These are phyloP conservation scores for Penicillium sp. DNA, from an alignment of 2,329 filamentous ascomycete genomes.

Conservation along the genomic window DNA sequence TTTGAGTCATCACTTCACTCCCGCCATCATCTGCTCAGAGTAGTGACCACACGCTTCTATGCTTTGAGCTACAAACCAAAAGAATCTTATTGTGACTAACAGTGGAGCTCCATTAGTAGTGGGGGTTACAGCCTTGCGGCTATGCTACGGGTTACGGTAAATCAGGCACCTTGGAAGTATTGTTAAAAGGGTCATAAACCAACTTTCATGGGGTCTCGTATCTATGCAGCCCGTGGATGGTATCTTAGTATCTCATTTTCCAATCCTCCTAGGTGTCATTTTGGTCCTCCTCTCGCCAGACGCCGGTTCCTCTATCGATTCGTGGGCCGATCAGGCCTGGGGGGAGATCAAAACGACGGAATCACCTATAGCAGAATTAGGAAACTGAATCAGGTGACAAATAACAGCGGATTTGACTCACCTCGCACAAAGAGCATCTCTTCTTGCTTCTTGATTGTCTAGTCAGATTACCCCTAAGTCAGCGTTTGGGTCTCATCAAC, in stretches of 20 bases:
- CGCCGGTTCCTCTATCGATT: constrained; percentile 18
- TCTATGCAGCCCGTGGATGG: constrained; percentile 20
- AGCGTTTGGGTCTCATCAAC: constrained; percentile 4
- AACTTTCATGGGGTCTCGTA: constrained; percentile 22
- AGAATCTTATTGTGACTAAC: constrained; percentile 11
- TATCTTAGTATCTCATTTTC: constrained; percentile 18
- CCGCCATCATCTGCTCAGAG: background rate
- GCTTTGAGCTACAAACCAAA: background rate
- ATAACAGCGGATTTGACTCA: constrained; percentile 43
- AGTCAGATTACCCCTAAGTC: constrained; percentile 1
- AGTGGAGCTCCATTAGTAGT: background rate
- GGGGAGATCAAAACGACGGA: constrained; percentile 73
- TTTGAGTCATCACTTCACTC: constrained; percentile 25
- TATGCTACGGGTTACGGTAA: background rate
- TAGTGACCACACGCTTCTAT: background rate
- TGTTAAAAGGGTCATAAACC: constrained; percentile 13
- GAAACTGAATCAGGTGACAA: constrained; percentile 6
- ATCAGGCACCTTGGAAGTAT: background rate
- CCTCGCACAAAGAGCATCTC: constrained; percentile 99
- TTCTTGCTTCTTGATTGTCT: constrained; percentile 95
- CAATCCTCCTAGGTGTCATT: constrained; percentile 3
- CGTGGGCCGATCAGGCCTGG: constrained; percentile 43
- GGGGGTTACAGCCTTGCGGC: constrained; percentile 1
- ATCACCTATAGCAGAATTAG: constrained; percentile 57
- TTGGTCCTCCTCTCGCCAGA: constrained; percentile 14